Percentiles rank a stretch among this genome's conserved stretches.
Conservation (phyloP, 345 rosid genomes). For the Microcos paniculata region DNA sequence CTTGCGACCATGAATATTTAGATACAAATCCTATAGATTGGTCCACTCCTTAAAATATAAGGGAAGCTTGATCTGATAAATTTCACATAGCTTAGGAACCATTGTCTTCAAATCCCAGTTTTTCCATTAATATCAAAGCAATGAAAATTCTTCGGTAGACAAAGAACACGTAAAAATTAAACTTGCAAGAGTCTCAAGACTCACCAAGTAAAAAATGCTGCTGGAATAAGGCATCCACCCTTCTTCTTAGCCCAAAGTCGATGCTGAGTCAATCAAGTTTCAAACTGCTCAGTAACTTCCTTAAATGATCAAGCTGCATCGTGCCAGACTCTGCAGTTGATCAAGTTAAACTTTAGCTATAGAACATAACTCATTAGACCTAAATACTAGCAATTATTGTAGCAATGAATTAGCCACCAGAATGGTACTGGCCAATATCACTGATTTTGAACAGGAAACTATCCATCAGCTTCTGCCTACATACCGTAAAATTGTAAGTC, state of each 20-base stretch:
- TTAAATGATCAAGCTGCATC: conserved; percentile 83
- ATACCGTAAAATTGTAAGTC: no score
- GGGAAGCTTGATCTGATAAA: conserved; percentile 69
- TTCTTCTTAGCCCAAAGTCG: conserved; percentile 52
- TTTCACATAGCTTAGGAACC: conserved; percentile 76
- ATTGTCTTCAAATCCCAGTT: conserved; percentile 97
- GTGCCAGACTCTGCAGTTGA: conserved; percentile 82
- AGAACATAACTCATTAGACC: neutral
- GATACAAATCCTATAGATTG: conserved; percentile 79
- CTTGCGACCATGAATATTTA: conserved; percentile 69
- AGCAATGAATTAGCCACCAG: no score
- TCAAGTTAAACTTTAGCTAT: conserved; percentile 6
- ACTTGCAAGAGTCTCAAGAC: conserved; percentile 13
- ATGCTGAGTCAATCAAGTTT: conserved; percentile 74
- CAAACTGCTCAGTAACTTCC: conserved; percentile 77
- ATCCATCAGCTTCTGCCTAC: no score
- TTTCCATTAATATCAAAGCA: conserved; percentile 54
- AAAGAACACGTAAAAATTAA: neutral
- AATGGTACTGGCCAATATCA: no score
- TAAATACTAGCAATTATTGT: neutral
- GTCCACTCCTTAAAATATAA: conserved; percentile 87
- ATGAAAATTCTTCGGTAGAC: conserved; percentile 27
- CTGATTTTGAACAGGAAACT: no score
- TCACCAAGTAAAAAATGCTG: conserved; percentile 94
- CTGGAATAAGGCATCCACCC: conserved; percentile 53